phyloP scores from a whole-genome alignment of 768 basidiomycete genomes.

The Lactarius sanguifluus region DNA sequence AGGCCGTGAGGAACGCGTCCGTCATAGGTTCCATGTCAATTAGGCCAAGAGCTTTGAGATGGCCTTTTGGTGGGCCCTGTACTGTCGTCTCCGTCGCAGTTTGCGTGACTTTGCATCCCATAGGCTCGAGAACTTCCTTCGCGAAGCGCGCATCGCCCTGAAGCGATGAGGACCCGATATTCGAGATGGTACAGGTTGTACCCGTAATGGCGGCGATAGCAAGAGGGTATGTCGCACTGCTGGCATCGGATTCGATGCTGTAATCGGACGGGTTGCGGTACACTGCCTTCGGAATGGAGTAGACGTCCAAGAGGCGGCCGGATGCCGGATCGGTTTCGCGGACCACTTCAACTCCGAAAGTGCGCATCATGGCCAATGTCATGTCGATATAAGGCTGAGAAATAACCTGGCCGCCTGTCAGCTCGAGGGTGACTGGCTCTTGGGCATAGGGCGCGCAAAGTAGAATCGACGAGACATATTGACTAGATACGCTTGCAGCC shows the following conservation, averaged over 20 bases:
- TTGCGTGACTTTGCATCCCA: conserved; percentile 93
- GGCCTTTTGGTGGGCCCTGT: conserved; percentile 79
- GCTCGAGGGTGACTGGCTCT: conserved; percentile 81
- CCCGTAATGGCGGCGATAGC: conserved; percentile 97
- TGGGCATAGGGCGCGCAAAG: conserved; percentile 93
- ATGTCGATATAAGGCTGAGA: conserved; percentile 99
- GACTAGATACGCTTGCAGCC: conserved; percentile 92
- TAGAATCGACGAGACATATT: conserved; percentile 97
- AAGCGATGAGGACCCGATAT: conserved; percentile 86
- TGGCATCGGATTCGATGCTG: conserved; percentile 93
- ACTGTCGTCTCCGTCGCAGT: conserved; percentile 89
- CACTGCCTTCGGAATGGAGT: conserved; percentile 77
- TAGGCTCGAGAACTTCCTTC: conserved; percentile 85
- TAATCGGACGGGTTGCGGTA: conserved; percentile 81
- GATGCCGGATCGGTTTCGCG: conserved; percentile 60
- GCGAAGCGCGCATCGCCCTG: conserved; percentile 99
- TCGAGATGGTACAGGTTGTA: conserved; percentile 89
- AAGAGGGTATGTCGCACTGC: conserved; percentile 93
- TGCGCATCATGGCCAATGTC: conserved; percentile 97
- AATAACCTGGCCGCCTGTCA: conserved; percentile 93
- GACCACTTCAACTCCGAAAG: conserved; percentile 79
- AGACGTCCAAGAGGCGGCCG: conserved; percentile 71
- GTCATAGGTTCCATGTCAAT: conserved; percentile 99
- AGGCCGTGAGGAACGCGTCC: conserved; percentile 96
- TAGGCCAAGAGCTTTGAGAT: conserved; percentile 77